These are phyloP conservation scores for Colletotrichum coccodes DNA, from an alignment of 2,329 filamentous ascomycete genomes.

Conservation along the genomic window DNA sequence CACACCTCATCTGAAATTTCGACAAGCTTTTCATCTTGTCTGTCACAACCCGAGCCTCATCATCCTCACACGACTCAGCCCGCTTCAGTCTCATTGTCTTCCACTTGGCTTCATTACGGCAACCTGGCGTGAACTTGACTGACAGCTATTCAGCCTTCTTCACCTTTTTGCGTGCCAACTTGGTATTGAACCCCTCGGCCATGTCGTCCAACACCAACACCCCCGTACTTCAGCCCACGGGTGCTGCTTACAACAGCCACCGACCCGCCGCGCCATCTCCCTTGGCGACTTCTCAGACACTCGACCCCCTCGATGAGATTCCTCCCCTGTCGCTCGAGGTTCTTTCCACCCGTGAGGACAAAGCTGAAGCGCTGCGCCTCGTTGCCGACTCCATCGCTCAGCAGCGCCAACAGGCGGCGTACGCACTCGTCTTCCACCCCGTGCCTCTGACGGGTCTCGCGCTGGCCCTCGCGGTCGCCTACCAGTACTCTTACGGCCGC, in stretches of 20 bases:
- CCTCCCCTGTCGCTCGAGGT: constrained; percentile 73
- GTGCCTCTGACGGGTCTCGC: constrained; percentile 60
- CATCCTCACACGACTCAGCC: neutral
- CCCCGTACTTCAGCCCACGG: constrained; percentile 65
- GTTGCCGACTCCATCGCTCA: constrained; percentile 86
- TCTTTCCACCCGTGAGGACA: constrained; percentile 65
- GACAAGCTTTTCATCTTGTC: constrained; percentile 21
- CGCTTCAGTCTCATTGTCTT: constrained; percentile 22
- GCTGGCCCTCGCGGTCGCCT: constrained; percentile 53
- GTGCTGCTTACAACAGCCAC: constrained; percentile 40
- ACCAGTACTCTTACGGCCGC: constrained; percentile 57
- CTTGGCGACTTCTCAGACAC: constrained; percentile 51
- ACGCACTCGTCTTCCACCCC: constrained; percentile 72
- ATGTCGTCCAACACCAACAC: constrained; percentile 73
- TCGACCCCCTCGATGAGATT: constrained; percentile 58
- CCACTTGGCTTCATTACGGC: neutral
- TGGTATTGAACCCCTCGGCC: constrained; percentile 72
- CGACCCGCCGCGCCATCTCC: constrained; percentile 49
- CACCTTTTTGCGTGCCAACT: constrained; percentile 82
- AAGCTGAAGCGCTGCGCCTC: constrained; percentile 75
- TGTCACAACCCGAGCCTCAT: neutral
- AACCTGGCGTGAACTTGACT: constrained; percentile 13
- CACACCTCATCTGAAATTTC: constrained; percentile 19
- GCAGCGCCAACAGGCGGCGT: constrained; percentile 76
- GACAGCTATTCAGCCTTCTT: constrained; percentile 75